Evolutionary conservation across 192 early-diverging fungal genomes (phyloP), one percentile per base, ranked within the genome.

Genomic region (Geranomyces michiganensis): DNA sequence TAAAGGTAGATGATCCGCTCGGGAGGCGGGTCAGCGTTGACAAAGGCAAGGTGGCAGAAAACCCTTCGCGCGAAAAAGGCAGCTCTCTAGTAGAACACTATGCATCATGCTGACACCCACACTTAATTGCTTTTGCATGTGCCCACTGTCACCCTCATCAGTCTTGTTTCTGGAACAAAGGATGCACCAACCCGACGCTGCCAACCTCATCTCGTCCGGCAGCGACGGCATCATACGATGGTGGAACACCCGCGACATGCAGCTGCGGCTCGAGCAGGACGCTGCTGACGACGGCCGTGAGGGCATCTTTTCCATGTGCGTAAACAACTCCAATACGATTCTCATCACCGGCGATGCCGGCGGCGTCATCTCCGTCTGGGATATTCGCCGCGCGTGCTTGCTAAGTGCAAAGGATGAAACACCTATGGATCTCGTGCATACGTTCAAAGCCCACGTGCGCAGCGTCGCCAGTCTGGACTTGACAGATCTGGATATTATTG

Each of bases 141-240:
- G 36, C 36, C 36, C 3, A 3, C 36, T 41, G 5, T n/a, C n/a
- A n/a, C 22, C 58, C 19, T 67, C 0, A 43, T 2, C 65, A 86
- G 82, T 85, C 0, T 14, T 86, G 1, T 82, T 86, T 53, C 60
- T 86, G 0, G 44, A 64, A 9, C 46, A 51, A 8, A 60, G 81
- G 1, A 22, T 30, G 29, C 31, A 72, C 30, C 69, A 44, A 32
- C 47, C 31, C 9, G 33, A 60, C 32, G 77, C 74, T 15, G 81
- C 77, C 51, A 30, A 58, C 44, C 70, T 86, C 12, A 21, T 86
- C 17, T 76, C 81, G 0, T 67, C 72, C 31, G 81, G 84, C 17
- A 62, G 72, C n/a, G 84, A 86, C 56, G 84, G 84, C 26, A 49
- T 79, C 14, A 58, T 86, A 26, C 81, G 84, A 32, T 83, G 72